These are phyloP conservation scores for Xylaria nigripes DNA, from an alignment of 495 filamentous ascomycete genomes.

Conservation along the genomic window DNA sequence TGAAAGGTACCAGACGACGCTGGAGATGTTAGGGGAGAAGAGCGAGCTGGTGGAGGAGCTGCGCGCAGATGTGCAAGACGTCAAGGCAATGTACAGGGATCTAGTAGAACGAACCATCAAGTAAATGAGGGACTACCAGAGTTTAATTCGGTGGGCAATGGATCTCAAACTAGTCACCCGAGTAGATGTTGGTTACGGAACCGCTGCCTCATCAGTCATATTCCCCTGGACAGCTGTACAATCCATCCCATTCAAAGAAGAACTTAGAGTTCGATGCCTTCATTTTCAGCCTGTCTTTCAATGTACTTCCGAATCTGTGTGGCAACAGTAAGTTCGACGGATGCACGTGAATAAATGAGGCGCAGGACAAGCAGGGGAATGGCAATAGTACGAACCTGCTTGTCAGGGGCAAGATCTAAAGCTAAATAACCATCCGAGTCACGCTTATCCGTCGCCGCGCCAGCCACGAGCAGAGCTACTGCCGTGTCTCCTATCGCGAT, in stretches of 20 bases:
- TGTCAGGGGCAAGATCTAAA: conserved; percentile 78
- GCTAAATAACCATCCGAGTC: conserved; percentile 64
- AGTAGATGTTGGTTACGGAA: conserved; percentile 7
- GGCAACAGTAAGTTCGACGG: not conserved
- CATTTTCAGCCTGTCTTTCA: conserved; percentile 66
- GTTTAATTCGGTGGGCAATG: conserved; percentile 6
- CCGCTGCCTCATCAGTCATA: not conserved
- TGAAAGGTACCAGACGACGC: conserved; percentile 73
- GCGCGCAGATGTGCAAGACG: conserved; percentile 75
- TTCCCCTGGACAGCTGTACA: not conserved
- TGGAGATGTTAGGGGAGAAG: conserved; percentile 96
- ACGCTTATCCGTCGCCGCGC: conserved; percentile 73
- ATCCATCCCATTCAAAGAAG: not conserved
- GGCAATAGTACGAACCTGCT: conserved; percentile 28
- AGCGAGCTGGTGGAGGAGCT: conserved; percentile 90
- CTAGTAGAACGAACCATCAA: conserved; percentile 74
- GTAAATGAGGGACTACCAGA: conserved; percentile 11
- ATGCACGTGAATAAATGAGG: not conserved
- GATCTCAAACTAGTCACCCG: conserved; percentile 2
- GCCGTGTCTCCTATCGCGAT: conserved; percentile 59
- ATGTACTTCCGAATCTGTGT: conserved; percentile 69
- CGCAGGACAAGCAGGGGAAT: not conserved
- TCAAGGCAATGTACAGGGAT: conserved; percentile 93
- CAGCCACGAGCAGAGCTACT: conserved; percentile 68
- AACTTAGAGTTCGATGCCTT: conserved; percentile 64